Conservation (phyloP, 192 early-diverging fungal species). For the Gaertneriomyces semiglobifer region DNA sequence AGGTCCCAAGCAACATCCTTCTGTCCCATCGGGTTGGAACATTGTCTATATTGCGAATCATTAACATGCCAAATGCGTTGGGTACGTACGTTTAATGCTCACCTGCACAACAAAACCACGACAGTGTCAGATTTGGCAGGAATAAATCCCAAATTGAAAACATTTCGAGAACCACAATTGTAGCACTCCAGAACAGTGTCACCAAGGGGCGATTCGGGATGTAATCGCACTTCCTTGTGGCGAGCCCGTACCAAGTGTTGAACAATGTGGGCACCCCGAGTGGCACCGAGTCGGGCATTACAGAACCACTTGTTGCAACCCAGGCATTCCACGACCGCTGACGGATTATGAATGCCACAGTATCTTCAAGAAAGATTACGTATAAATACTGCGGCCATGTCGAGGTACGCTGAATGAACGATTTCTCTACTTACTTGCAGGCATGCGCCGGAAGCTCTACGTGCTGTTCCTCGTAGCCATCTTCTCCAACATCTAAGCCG, state of each 20-base stretch:
- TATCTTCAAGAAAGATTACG: conserved; percentile 52
- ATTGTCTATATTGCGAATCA: conserved; percentile 66
- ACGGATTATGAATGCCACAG: conserved; percentile 87
- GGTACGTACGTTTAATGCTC: conserved; percentile 3
- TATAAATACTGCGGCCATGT: too few species aligned
- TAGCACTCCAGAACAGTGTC: conserved; percentile 96
- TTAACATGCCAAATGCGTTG: neutral
- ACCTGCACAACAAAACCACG: conserved; percentile 94
- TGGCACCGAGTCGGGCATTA: conserved; percentile 79
- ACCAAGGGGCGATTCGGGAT: conserved; percentile 88
- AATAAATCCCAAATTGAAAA: conserved; percentile 96
- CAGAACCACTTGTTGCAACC: conserved; percentile 96
- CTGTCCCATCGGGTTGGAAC: conserved; percentile 76
- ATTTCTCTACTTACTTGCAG: conserved; percentile 49
- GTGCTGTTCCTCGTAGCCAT: conserved; percentile 10
- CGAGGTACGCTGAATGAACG: neutral
- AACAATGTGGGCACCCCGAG: conserved; percentile 91
- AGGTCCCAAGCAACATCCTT: conserved; percentile 98
- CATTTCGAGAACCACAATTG: conserved; percentile 91
- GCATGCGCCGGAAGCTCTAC: conserved; percentile 75
- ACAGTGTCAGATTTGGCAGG: conserved; percentile 98
- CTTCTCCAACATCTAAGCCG: conserved; percentile 13
- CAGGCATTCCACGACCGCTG: conserved; percentile 88
- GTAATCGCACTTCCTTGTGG: conserved; percentile 92
- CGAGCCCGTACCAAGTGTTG: conserved; percentile 88